Conservation (phyloP, 148 eudicot species). For the Camellia sinensis region DNA sequence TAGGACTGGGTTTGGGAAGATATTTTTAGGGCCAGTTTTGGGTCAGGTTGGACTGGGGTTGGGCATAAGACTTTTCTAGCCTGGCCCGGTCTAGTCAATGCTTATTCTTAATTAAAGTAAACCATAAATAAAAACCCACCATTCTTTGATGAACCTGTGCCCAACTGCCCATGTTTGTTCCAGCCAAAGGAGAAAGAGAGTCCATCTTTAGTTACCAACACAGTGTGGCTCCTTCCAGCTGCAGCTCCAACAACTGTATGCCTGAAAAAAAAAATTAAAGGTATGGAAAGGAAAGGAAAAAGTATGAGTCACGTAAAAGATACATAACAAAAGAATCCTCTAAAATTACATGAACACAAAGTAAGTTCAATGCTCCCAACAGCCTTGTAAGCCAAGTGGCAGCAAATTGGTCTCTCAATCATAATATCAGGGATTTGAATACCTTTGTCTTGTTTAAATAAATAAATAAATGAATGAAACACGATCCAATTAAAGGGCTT, state of each 20-base stretch:
- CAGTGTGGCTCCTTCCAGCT: constrained; percentile 80
- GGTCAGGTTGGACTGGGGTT: too few relatives aligned
- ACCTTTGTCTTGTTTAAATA: too few relatives aligned
- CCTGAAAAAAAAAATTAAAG: constrained; percentile 32
- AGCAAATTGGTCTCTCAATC: background rate
- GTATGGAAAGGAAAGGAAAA: background rate
- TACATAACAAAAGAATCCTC: background rate
- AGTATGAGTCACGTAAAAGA: background rate
- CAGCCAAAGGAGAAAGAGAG: constrained; percentile 84
- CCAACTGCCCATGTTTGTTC: constrained; percentile 99
- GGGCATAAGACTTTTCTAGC: too few relatives aligned
- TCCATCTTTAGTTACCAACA: constrained; percentile 75
- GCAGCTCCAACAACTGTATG: constrained; percentile 69
- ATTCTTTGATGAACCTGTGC: constrained; percentile 75
- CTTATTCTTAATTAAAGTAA: background rate
- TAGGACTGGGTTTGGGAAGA: too few relatives aligned
- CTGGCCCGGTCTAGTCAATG: too few relatives aligned
- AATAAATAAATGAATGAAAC: too few relatives aligned
- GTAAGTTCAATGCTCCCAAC: background rate
- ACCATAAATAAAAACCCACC: constrained; percentile 38
- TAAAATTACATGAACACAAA: background rate
- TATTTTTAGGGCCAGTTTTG: too few relatives aligned
- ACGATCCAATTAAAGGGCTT: too few relatives aligned
- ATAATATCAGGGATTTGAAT: background rate
- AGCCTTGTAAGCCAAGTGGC: background rate